These are phyloP conservation scores for Suillus placidus DNA, from an alignment of 768 basidiomycete species.

Conservation along the genomic window DNA sequence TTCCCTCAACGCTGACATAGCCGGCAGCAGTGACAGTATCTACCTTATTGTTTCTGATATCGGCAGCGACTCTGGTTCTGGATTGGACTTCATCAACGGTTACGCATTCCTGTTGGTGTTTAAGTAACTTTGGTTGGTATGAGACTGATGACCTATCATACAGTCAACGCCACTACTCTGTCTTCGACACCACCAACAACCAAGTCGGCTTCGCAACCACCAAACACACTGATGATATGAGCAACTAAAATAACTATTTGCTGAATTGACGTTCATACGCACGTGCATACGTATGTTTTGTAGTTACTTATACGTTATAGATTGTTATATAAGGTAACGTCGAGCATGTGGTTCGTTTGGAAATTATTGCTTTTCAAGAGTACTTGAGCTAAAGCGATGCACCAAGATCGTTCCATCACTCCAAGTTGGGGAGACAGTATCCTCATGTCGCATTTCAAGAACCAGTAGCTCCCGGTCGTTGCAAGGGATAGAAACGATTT, in stretches of 20 bases:
- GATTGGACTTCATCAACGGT: conserved; percentile 29
- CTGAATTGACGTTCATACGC: background rate
- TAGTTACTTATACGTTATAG: background rate
- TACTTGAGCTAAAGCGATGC: background rate
- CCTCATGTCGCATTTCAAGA: too few relatives aligned
- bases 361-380: background rate
- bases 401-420: background rate
- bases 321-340: background rate
- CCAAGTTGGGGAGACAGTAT: background rate
- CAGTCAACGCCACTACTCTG: conserved; percentile 46
- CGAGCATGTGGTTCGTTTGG: background rate
- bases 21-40: conserved; percentile 27
- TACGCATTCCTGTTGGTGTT: conserved; percentile 23
- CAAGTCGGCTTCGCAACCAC: conserved; percentile 46
- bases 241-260: conserved; percentile 16
- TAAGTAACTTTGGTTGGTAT: conserved; percentile 15
- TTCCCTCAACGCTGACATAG: conserved; percentile 31
- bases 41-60: conserved; percentile 34
- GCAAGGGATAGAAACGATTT: too few relatives aligned
- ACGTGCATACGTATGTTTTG: background rate
- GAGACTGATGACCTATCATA: background rate
- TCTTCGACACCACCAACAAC: conserved; percentile 43
- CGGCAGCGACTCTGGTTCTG: conserved; percentile 16
- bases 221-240: conserved; percentile 26
- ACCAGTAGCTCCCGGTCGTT: too few relatives aligned